Percentiles rank a stretch among this genome's conserved stretches.
These are phyloP conservation scores for Lactarius vividus DNA, from an alignment of 768 basidiomycete genomes.

Conservation along the genomic window DNA sequence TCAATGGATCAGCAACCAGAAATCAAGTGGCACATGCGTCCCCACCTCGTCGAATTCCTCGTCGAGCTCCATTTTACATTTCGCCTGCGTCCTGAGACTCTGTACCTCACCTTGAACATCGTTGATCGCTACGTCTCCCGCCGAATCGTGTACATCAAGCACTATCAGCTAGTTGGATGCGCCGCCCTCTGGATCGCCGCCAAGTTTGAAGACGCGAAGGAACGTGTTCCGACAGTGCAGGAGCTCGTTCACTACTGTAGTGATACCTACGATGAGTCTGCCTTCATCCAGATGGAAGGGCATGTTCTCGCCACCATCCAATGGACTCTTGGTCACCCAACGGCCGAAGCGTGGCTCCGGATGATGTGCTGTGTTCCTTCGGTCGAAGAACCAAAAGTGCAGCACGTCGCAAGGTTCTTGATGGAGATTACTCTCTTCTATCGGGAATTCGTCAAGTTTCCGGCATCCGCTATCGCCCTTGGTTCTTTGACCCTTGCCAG, in stretches of 20 bases:
- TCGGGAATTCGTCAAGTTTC: constrained; percentile 86
- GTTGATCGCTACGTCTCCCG: constrained; percentile 99
- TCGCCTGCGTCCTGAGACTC: constrained; percentile 95
- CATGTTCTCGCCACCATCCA: constrained; percentile 95
- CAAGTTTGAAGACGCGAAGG: constrained; percentile 99
- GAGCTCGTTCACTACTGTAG: constrained; percentile 95
- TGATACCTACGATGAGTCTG: constrained; percentile 94
- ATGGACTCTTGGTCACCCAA: constrained; percentile 96
- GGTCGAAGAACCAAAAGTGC: constrained; percentile 84
- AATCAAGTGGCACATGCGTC: constrained; percentile 99
- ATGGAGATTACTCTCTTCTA: constrained; percentile 99
- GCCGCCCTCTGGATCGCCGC: constrained; percentile 99
- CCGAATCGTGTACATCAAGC: constrained; percentile 97
- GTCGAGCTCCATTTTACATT: constrained; percentile 98
- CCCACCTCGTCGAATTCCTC: constrained; percentile 96
- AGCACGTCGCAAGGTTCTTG: constrained; percentile 93
- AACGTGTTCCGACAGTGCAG: constrained; percentile 93
- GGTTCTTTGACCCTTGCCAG: constrained; percentile 88
- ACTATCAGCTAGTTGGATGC: constrained; percentile 98
- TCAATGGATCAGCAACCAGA: constrained; percentile 99
- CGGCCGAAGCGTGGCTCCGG: constrained; percentile 96
- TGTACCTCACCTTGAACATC: constrained; percentile 98
- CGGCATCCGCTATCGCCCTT: constrained; percentile 84
- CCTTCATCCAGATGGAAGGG: constrained; percentile 99
- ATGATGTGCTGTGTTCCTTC: constrained; percentile 71